Evolutionary conservation across 495 filamentous ascomycete genomes (phyloP).

Genomic region (Symbiotaphrina buchneri): DNA sequence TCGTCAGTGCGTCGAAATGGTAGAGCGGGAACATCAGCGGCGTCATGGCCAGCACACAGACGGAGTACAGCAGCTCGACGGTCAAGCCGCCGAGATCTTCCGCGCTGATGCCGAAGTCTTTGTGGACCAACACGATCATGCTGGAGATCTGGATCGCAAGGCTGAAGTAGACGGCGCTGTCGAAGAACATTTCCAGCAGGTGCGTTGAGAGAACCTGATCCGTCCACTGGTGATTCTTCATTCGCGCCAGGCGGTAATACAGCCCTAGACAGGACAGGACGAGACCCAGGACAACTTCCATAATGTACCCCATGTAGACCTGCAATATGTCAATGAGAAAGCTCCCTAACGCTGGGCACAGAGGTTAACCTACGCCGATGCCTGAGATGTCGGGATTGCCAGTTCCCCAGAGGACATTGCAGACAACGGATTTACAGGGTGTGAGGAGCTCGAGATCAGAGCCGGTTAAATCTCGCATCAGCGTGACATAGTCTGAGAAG

Average conservation of each 20-base stretch:
- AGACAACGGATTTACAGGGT: conserved; percentile 8
- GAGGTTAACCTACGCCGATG: conserved; percentile 8
- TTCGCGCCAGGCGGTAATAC: too few species aligned
- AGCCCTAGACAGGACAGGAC: too few species aligned
- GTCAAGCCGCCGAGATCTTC: conserved; percentile 12
- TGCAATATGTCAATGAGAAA: too few species aligned
- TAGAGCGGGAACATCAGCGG: conserved; percentile 7
- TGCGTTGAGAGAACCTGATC: neutral
- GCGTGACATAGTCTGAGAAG: conserved; percentile 9
- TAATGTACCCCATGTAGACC: too few species aligned
- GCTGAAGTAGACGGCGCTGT: conserved; percentile 14
- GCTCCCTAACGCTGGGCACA: too few species aligned
- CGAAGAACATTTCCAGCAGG: conserved; percentile 6
- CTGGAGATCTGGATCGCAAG: conserved; percentile 15
- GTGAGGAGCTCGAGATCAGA: conserved; percentile 3
- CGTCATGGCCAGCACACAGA: conserved; percentile 11
- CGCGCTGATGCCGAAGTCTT: conserved; percentile 14
- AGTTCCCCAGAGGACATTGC: conserved; percentile 10
- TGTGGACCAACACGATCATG: conserved; percentile 11
- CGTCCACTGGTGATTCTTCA: too few species aligned
- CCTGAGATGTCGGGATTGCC: conserved; percentile 12
- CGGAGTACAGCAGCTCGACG: conserved; percentile 11
- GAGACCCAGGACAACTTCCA: too few species aligned
- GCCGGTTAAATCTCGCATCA: conserved; percentile 5
- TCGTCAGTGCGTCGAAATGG: conserved; percentile 3